Base-by-base conservation (phyloP, 768 basidiomycete genomes). In the Suillus decipiens region DNA sequence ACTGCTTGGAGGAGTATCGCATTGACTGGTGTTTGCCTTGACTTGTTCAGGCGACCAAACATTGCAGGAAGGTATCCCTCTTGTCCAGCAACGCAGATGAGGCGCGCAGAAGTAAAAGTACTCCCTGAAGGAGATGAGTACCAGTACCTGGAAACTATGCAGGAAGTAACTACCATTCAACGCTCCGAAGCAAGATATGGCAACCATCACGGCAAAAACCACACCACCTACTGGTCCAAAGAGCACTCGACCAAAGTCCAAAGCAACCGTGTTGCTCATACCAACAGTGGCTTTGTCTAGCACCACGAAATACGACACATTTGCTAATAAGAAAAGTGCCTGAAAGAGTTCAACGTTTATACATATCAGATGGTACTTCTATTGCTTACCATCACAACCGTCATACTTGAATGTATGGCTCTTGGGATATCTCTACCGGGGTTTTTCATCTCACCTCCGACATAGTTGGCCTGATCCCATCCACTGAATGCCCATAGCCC, bases 401-500 rank as follows among this genome's bases (percentile, higher is more conserved):
- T 74, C 95, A 98, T 96, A 70, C 95, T 96, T n/a, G 82, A 79
- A 72, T 98, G 95, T 48, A 98, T 93, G 1, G 89, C 88, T 62
- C 89, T 81, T 2, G 96, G 96, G 54, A 99, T 89, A 69, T 95
- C 95, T 71, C 86, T 90, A 70, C 89, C 86, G 2, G 93, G 88
- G 64, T 89, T 85, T 60, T 81, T 78, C 78, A 98, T 92, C 75
- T 95, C 95, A 34, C 92, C 96, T 15, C 90, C 92, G 17, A 98
- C 92, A 66, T 90, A 96, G 72, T 94, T 95, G 34, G 85, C 89
- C 75, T 92, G 90, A 70, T 96, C 96, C 95, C 95, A 99, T 0
- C 96, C 96, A 74, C 95, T 95, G 67, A 93, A 95, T 2, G 95
- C 95, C 93, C 92, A 98, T 5, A 99, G 78, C 3, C 95, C 93